Percentiles rank a stretch among this genome's conserved stretches.
phyloP scores from a whole-genome alignment of 352 stramenopile genomes.

The Peronospora farinosa region DNA sequence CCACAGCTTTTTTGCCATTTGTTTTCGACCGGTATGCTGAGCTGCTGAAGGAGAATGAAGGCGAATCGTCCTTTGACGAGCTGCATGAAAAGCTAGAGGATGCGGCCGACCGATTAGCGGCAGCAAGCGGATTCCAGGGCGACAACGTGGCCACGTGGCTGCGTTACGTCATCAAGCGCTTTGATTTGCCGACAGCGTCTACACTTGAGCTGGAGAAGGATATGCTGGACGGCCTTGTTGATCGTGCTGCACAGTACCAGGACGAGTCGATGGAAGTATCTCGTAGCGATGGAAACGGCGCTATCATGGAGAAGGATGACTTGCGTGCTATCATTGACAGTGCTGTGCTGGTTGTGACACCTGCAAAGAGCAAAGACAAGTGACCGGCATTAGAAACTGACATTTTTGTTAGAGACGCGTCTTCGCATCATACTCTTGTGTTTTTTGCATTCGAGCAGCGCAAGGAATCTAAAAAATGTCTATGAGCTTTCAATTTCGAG shows the following conservation, averaged over 20 bases:
- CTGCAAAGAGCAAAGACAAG: constrained; percentile 14
- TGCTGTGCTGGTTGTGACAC: constrained; percentile 30
- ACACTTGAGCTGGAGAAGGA: constrained; percentile 54
- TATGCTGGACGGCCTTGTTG: constrained; percentile 45
- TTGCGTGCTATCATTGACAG: constrained; percentile 48
- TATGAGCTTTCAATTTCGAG: too few species aligned
- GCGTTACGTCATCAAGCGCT: constrained; percentile 51
- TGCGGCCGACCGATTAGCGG: constrained; percentile 41
- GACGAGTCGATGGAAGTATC: constrained; percentile 35
- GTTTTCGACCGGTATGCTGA: constrained; percentile 57
- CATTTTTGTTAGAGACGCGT: not conserved
- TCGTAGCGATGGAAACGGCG: constrained; percentile 23
- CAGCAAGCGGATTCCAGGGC: constrained; percentile 50
- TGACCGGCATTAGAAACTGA: constrained; percentile 4
- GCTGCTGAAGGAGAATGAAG: constrained; percentile 50
- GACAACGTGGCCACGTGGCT: constrained; percentile 48
- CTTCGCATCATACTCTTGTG: too few species aligned
- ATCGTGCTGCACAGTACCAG: constrained; percentile 46
- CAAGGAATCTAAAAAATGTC: too few species aligned
- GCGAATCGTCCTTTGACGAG: constrained; percentile 62
- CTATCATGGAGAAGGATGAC: constrained; percentile 60
- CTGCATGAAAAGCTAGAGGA: constrained; percentile 46
- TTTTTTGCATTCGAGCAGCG: too few species aligned
- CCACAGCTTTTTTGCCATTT: constrained; percentile 54
- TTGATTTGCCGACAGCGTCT: constrained; percentile 47